A percentile compares a stretch with the other conserved stretches of the same genome.
Conservation (phyloP, 495 filamentous ascomycete species). For the Xylaria scruposa region DNA sequence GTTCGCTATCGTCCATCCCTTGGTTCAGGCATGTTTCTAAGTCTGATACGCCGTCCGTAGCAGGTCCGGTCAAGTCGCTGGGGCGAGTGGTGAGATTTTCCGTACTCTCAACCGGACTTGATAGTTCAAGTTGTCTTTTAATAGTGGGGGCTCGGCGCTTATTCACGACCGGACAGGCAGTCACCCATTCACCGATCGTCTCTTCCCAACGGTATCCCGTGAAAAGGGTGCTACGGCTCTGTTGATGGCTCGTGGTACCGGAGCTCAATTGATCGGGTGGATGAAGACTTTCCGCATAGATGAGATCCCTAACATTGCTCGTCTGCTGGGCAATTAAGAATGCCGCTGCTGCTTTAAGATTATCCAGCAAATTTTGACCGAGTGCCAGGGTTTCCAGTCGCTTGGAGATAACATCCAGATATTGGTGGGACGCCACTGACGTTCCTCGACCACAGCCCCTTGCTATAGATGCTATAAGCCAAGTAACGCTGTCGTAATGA, state of each 20-base stretch:
- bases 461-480: constrained; percentile 45
- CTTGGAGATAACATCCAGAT: constrained; percentile 41
- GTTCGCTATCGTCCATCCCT: constrained; percentile 19
- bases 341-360: constrained; percentile 39
- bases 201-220: constrained; percentile 59
- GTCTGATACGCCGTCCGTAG: constrained; percentile 30
- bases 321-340: constrained; percentile 52
- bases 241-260: constrained; percentile 16
- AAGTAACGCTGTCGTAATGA: constrained; percentile 35
- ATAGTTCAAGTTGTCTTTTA: constrained; percentile 26
- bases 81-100: constrained; percentile 24
- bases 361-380: constrained; percentile 28
- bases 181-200: constrained; percentile 62
- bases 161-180: constrained; percentile 38
- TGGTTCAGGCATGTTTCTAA: constrained; percentile 28
- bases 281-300: constrained; percentile 49
- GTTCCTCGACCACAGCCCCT: constrained; percentile 43
- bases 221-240: constrained; percentile 33
- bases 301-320: constrained; percentile 50
- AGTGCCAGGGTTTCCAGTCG: constrained; percentile 33
- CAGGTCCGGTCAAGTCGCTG: constrained; percentile 25
- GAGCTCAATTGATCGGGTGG: constrained; percentile 23
- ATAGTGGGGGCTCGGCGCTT: constrained; percentile 25
- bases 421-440: constrained; percentile 41
- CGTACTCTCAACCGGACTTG: constrained; percentile 22